Evolutionary conservation across 192 early-diverging fungal species (phyloP).

Genomic region (Phycomyces blakesleeanus): DNA sequence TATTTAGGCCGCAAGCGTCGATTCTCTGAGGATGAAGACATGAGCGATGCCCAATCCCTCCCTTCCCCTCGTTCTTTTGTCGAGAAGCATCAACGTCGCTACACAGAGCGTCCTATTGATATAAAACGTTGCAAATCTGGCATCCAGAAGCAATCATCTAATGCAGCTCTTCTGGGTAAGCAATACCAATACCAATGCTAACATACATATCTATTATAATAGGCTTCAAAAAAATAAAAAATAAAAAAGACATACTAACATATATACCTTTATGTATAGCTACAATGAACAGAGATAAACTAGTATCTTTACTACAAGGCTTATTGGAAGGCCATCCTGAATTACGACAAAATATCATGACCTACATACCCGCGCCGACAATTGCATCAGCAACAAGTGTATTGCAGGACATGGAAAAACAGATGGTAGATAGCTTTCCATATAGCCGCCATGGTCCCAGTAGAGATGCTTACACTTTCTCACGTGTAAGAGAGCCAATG

Average conservation of each 20-base stretch:
- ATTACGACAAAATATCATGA: conserved; percentile 62
- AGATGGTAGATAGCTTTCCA: conserved; percentile 75
- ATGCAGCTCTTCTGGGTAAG: conserved; percentile 9
- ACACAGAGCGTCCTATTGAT: conserved; percentile 2
- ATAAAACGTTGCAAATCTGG: conserved; percentile 18
- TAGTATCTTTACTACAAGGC: conserved; percentile 67
- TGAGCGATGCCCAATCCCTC: conserved; percentile 14
- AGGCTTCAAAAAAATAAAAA: not conserved
- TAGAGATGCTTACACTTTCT: conserved; percentile 86
- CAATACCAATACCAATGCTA: not conserved
- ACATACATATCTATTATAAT: too few species aligned
- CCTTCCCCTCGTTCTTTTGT: conserved; percentile 16
- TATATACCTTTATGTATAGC: conserved; percentile 13
- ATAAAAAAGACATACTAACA: not conserved
- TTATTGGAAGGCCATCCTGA: conserved; percentile 73
- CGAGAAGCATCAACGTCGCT: conserved; percentile 9
- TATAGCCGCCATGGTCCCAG: conserved; percentile 78
- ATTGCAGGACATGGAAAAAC: conserved; percentile 65
- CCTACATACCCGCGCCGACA: conserved; percentile 84
- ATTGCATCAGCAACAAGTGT: conserved; percentile 66
- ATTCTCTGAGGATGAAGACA: conserved; percentile 35
- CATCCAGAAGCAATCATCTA: conserved; percentile 15
- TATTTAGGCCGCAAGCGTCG: conserved; percentile 30
- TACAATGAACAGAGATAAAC: conserved; percentile 62
- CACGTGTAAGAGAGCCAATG: conserved; percentile 74